phyloP scores from a whole-genome alignment of 1,284 basidiomycete species.

The Puccinia polysora region DNA sequence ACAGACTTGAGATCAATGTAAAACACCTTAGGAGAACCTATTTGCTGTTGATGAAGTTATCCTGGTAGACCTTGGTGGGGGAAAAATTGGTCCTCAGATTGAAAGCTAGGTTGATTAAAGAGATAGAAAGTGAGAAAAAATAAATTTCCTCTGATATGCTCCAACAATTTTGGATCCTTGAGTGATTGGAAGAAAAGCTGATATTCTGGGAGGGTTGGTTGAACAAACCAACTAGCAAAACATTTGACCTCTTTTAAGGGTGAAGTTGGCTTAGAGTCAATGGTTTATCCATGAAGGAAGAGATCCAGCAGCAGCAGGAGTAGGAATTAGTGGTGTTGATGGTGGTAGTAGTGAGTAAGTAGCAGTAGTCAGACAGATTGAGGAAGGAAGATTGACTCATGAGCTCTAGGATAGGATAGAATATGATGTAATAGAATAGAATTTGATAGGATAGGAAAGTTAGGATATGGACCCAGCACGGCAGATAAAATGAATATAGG shows the following conservation, averaged over 20 bases:
- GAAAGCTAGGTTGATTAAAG: not conserved
- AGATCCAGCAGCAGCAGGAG: no score
- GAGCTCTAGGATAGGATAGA: no score
- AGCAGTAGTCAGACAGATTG: no score
- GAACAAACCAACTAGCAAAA: not conserved
- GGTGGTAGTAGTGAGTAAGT: no score
- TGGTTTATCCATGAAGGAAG: no score
- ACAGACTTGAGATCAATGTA: conserved; percentile 19
- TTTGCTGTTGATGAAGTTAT: conserved; percentile 8
- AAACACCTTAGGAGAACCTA: conserved; percentile 1
- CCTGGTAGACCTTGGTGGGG: not conserved
- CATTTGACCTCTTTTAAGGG: conserved; percentile 4
- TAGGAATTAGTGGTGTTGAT: no score
- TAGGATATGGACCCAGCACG: not conserved
- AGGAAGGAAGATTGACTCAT: no score
- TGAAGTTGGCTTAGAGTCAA: no score
- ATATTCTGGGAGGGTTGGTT: not conserved
- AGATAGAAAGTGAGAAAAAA: not conserved
- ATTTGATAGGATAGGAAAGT: no score
- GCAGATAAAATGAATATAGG: no score
- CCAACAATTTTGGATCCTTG: conserved; percentile 3
- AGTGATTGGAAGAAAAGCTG: conserved; percentile 1
- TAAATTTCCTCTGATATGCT: not conserved
- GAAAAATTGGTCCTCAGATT: no score
- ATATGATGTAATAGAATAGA: no score